phyloP scores from a whole-genome alignment of 2,329 filamentous ascomycete species.

The Rachicladosporium sp. region DNA sequence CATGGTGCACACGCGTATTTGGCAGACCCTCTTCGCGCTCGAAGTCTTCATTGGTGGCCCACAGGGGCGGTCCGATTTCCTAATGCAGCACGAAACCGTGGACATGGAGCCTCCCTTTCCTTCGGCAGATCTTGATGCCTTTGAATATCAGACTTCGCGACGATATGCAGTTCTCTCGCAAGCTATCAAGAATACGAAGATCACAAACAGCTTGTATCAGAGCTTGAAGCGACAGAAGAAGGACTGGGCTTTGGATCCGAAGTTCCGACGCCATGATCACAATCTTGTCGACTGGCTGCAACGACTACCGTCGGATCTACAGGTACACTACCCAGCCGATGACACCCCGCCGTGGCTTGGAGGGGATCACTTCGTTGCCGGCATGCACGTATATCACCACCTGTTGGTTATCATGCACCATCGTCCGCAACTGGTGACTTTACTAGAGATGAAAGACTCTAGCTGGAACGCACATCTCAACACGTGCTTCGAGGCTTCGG shows the following conservation, averaged over 20 bases:
- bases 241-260: constrained; percentile 73
- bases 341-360: constrained; percentile 67
- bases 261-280: constrained; percentile 68
- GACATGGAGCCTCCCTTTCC: constrained; percentile 58
- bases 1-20: constrained; percentile 70
- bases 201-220: constrained; percentile 63
- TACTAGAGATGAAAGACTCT: constrained; percentile 64
- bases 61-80: constrained; percentile 67
- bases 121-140: constrained; percentile 55
- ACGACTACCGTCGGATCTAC: constrained; percentile 66
- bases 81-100: constrained; percentile 62
- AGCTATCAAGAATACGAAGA: constrained; percentile 63
- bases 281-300: constrained; percentile 63
- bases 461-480: constrained; percentile 83
- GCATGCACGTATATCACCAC: constrained; percentile 81
- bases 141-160: constrained; percentile 64
- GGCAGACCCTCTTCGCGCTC: constrained; percentile 76
- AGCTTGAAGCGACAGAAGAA: constrained; percentile 56
- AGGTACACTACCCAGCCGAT: constrained; percentile 64
- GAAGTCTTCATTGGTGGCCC: constrained; percentile 90
- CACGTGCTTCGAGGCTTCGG: constrained; percentile 73
- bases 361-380: constrained; percentile 75
- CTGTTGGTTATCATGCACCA: constrained; percentile 77
- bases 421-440: constrained; percentile 64
- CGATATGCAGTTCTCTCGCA: constrained; percentile 75